Base-by-base conservation (phyloP, 768 basidiomycete species). In the Serendipita sp. region DNA sequence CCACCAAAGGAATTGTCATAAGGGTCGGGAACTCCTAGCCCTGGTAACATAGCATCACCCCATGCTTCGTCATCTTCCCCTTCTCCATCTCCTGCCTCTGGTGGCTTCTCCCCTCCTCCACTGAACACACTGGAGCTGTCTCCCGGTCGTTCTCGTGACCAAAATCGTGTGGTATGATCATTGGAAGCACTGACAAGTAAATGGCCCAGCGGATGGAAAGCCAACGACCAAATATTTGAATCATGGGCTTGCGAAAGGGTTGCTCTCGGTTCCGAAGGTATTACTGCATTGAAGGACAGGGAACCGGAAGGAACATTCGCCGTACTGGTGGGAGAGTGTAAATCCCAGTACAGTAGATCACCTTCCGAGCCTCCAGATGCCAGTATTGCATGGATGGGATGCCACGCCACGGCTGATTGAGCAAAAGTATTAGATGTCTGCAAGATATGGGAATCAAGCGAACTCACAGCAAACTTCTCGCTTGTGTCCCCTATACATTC, bases 121-220 rank as follows among this genome's bases (percentile, higher is more conserved):
- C 83, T 83, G 73, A 90, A 90, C 46, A 85, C 89, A 64, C 81
- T 83, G n/a, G 81, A 78, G 1, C 80, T 79, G 69, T 91, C 89
- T n/a, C 90, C 89, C 0, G 90, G 90, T 2, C 90, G 81, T 71
- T 92, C 90, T 70, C 95, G 83, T 56, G 86, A 86, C 95, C 96
- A 98, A 80, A 98, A 99, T n/a, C 94, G 83, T 3, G 95, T 96
- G 3, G 96, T 97, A 76, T 94, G 92, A 78, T 99, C 96, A 77
- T 96, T 98, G n/a, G 89, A 89, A 8, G 88, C 96, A 67, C 84
- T 86, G 67, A 86, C 92, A 70, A 99, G 85, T 69, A 98, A 81
- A 75, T 98, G 94, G 0, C 96, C 95, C 15, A 98, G 83, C 0
- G 95, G 94, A 75, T 98, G 94, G 80, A 85, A 99, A 2, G 92